Percentiles rank a stretch among this genome's conserved stretches.
These are phyloP conservation scores for Capsicum rhomboideum DNA, from an alignment of 257 asterid species.

Conservation along the genomic window DNA sequence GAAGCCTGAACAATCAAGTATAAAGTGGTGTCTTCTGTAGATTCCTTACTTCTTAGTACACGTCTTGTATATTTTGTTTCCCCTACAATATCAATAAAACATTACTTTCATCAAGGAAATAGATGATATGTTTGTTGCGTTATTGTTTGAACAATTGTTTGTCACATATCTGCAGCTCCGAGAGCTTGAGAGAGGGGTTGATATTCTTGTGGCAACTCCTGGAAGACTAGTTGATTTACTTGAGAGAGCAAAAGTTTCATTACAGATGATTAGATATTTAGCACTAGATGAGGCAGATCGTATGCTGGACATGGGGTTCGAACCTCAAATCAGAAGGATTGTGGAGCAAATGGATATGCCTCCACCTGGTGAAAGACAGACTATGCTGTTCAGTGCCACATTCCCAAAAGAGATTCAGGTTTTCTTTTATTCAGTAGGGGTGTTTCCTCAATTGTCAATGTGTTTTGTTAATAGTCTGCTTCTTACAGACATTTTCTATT, in stretches of 20 bases:
- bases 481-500: neutral
- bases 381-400: conserved; percentile 89
- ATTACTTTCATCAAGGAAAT: neutral
- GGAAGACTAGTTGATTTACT: conserved; percentile 93
- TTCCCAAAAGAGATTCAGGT: conserved; percentile 94
- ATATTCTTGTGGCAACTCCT: conserved; percentile 93
- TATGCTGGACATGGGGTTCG: conserved; percentile 96
- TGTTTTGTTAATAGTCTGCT: neutral
- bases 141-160: conserved; percentile 2
- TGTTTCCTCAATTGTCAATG: neutral
- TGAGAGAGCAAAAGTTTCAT: conserved; percentile 81
- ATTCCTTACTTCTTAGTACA: neutral
- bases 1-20: neutral
- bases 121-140: conserved; percentile 1
- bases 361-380: conserved; percentile 78
- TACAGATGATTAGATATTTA: conserved; percentile 71
- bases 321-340: conserved; percentile 89
- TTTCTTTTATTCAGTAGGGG: neutral
- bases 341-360: conserved; percentile 97
- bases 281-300: conserved; percentile 97
- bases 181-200: conserved; percentile 92
- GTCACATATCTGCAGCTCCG: conserved; percentile 43
- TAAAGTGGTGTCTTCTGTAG: neutral
- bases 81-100: neutral
- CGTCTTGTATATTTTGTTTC: neutral